Percentiles rank a stretch among this genome's conserved stretches.
Conservation (phyloP, 2,329 filamentous ascomycete genomes). For the Orbilia brochopaga region DNA sequence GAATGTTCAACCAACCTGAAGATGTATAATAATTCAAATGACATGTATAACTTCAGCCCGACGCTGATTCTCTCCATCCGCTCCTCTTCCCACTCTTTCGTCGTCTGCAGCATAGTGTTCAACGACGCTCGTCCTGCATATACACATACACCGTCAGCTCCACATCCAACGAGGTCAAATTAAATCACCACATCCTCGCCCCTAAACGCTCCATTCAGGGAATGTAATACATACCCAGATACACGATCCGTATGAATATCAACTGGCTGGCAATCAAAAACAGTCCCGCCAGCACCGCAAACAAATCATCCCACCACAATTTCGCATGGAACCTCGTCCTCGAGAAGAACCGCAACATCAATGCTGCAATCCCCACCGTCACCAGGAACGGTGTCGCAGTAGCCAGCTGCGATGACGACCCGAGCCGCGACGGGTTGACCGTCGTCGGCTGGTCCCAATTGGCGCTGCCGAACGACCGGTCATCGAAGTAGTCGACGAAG, state of each 20-base stretch:
- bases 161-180: constrained; percentile 6
- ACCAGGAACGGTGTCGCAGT: constrained; percentile 54
- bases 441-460: constrained; percentile 27
- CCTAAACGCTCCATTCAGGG: too few species aligned
- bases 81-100: constrained; percentile 48
- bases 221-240: constrained; percentile 48
- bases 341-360: constrained; percentile 56
- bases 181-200: too few species aligned
- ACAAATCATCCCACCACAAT: constrained; percentile 56
- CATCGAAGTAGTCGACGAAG: constrained; percentile 49
- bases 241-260: constrained; percentile 53
- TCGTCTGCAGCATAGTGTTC: constrained; percentile 48
- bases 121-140: constrained; percentile 43
- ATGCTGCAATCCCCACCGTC: constrained; percentile 53
- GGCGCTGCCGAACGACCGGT: constrained; percentile 33
- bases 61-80: constrained; percentile 50
- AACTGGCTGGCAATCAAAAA: constrained; percentile 53
- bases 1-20: constrained; percentile 33
- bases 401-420: constrained; percentile 52
- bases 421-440: constrained; percentile 46
- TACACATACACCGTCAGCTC: constrained; percentile 6
- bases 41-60: constrained; percentile 53
- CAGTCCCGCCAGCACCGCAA: constrained; percentile 53
- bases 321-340: constrained; percentile 54
- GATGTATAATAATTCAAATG: constrained; percentile 54